Base-by-base conservation (phyloP, 1,284 basidiomycete species). In the Ganoderma lucidum region DNA sequence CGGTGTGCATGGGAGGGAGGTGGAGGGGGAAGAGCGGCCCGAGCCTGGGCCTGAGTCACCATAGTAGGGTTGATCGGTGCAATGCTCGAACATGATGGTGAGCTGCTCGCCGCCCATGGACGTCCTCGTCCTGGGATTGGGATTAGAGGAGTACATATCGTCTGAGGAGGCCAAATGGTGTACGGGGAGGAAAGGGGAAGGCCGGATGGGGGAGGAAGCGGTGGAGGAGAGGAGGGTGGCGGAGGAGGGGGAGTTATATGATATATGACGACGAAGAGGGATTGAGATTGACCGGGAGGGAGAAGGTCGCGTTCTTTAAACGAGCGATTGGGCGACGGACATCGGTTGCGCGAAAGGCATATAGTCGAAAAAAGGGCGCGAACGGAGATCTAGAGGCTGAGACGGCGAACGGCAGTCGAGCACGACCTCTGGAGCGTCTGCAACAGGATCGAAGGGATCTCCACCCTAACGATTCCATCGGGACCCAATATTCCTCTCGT, bases 11-110 rank as follows among this genome's bases (percentile, higher is more conserved):
- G 71, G 70, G 23, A 62, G 55, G 30, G 69, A 69, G 35, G 41
- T 60, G 30, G 66, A 56, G 12, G 73, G 71, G 23, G 71, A 68
- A 32, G 74, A 69, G 41, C 64, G 60, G 65, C 69, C 66, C n/a
- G 69, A 70, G 51, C 45, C 35, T 60, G 59, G 35, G 55, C 63
- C 42, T 48, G 61, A 23, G 45, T 61, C 63, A 41, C 51, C 55
- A 63, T 66, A 64, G 65, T 39, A 53, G 17, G 59, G 48, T 14
- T 63, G 71, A 51, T 68, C 55, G 58, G 61, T 65, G 51, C 66
- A 72, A 64, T 72, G 68, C 60, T 74, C 73, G 65, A 76, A 73
- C 63, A 69, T 71, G 56, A 76, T 71, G 61, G 72, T 73, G 45
- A 76, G 67, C 23, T 61, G 59, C n/a, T 61, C 59, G 39, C 39